Conservation (phyloP, 2,329 filamentous ascomycete species). For the Cercospora sojina region DNA sequence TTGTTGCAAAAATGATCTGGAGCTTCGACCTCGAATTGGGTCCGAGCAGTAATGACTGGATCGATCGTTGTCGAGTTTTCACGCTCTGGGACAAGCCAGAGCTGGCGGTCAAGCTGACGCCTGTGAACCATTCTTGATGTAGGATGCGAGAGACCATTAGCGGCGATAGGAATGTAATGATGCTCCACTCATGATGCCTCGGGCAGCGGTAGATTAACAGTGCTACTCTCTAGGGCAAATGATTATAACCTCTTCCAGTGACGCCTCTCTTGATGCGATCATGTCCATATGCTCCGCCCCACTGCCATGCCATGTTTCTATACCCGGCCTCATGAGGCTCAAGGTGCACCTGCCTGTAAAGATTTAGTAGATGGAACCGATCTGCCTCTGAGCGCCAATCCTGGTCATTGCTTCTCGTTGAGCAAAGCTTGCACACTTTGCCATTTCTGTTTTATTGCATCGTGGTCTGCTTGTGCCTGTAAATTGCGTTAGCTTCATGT, state of each 20-base stretch:
- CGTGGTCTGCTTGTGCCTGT: constrained; percentile 51
- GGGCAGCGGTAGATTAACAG: not conserved
- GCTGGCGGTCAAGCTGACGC: constrained; percentile 26
- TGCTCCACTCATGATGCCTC: not conserved
- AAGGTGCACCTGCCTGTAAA: not conserved
- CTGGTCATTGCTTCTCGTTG: constrained; percentile 24
- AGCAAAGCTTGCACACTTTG: constrained; percentile 49
- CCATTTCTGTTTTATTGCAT: constrained; percentile 51
- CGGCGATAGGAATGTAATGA: not conserved
- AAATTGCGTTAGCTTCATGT: constrained; percentile 17
- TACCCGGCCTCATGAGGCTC: not conserved
- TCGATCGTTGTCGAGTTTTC: constrained; percentile 9
- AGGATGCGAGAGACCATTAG: not conserved
- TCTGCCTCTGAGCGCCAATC: not conserved
- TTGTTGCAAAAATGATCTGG: constrained; percentile 43
- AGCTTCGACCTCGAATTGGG: constrained; percentile 42
- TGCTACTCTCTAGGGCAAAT: not conserved
- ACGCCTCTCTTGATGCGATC: not conserved
- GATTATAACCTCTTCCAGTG: not conserved
- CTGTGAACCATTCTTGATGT: constrained; percentile 20
- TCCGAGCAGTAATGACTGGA: constrained; percentile 11
- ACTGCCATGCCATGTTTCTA: not conserved
- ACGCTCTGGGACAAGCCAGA: constrained; percentile 33
- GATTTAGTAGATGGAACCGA: not conserved
- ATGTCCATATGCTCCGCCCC: not conserved